Evolutionary conservation across 495 filamentous ascomycete species (phyloP).

Genomic region (Hypoxylon fuscum): DNA sequence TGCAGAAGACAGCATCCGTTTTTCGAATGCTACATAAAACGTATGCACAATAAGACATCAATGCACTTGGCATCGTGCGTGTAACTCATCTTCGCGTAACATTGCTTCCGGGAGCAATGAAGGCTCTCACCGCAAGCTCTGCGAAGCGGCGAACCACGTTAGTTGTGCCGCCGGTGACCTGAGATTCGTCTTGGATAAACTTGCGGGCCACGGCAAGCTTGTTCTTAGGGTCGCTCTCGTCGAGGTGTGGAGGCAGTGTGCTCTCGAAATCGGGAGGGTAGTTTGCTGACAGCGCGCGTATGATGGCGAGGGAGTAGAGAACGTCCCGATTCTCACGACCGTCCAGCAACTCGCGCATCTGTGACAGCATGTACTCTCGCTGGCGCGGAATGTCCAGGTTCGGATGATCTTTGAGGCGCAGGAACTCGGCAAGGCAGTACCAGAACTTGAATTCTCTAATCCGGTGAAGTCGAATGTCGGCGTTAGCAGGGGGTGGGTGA

Average conservation of each 20-base stretch:
- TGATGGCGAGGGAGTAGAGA: slow-evolving; percentile 85
- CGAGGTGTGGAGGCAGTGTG: slow-evolving; percentile 67
- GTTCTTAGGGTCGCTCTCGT: slow-evolving; percentile 73
- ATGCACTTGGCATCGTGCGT: slow-evolving; percentile 1
- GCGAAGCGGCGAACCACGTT: slow-evolving; percentile 83
- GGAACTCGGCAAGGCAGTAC: slow-evolving; percentile 74
- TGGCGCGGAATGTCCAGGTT: slow-evolving; percentile 61
- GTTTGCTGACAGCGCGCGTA: slow-evolving; percentile 74
- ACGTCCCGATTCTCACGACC: slow-evolving; percentile 90
- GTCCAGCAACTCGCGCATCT: slow-evolving; percentile 74
- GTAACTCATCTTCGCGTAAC: slow-evolving; percentile 31
- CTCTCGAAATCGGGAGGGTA: slow-evolving; percentile 70
- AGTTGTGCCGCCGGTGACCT: slow-evolving; percentile 73
- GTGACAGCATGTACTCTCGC: slow-evolving; percentile 69
- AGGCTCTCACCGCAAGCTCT: slow-evolving; percentile 68
- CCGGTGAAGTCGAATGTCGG: slow-evolving; percentile 61
- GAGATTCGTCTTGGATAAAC: slow-evolving; percentile 80
- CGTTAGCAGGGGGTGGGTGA: slow-evolving; percentile 47
- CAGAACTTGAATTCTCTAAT: slow-evolving; percentile 81
- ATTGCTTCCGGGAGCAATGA: slow-evolving; percentile 54
- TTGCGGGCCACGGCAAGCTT: slow-evolving; percentile 82
- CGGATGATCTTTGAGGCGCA: slow-evolving; percentile 66
- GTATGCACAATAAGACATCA: slow-evolving; percentile 25
- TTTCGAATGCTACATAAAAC: slow-evolving; percentile 15
- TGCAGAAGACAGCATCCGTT: neutral